Conservation (phyloP, 2,329 filamentous ascomycete genomes). For the Fusarium verrucosum region DNA sequence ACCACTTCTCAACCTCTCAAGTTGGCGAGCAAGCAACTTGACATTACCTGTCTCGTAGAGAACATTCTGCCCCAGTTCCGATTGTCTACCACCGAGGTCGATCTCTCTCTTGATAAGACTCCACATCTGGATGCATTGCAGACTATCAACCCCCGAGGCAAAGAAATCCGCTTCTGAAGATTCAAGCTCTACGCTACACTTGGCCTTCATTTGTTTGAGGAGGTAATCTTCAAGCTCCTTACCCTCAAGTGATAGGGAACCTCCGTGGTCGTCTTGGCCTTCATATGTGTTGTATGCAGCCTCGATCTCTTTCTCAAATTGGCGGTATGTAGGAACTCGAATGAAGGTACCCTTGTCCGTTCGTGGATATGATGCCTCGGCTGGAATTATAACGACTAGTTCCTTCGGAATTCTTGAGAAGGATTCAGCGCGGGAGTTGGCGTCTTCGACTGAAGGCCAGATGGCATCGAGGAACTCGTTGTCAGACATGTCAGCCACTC, state of each 20-base stretch:
- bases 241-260: background rate
- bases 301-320: conserved; percentile 57
- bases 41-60: conserved; percentile 62
- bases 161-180: conserved; percentile 61
- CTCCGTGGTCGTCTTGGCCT: conserved; percentile 4
- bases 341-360: conserved; percentile 66
- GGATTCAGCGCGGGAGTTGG: conserved; percentile 59
- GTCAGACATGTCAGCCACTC: conserved; percentile 52
- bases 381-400: conserved; percentile 59
- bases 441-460: conserved; percentile 60
- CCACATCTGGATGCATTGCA: conserved; percentile 67
- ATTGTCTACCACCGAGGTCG: conserved; percentile 54
- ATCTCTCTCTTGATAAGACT: conserved; percentile 61
- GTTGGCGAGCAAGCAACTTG: conserved; percentile 28
- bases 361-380: conserved; percentile 55
- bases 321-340: conserved; percentile 58
- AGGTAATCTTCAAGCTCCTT: conserved; percentile 48
- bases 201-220: conserved; percentile 44
- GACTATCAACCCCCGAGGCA: conserved; percentile 63
- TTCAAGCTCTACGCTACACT: conserved; percentile 28
- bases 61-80: conserved; percentile 62
- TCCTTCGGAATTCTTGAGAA: conserved; percentile 64
- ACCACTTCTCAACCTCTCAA: conserved; percentile 39
- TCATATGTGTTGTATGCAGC: conserved; percentile 47
- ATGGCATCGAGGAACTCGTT: conserved; percentile 59